Conservation (phyloP, 495 filamentous ascomycete genomes). For the Neurospora sp. region DNA sequence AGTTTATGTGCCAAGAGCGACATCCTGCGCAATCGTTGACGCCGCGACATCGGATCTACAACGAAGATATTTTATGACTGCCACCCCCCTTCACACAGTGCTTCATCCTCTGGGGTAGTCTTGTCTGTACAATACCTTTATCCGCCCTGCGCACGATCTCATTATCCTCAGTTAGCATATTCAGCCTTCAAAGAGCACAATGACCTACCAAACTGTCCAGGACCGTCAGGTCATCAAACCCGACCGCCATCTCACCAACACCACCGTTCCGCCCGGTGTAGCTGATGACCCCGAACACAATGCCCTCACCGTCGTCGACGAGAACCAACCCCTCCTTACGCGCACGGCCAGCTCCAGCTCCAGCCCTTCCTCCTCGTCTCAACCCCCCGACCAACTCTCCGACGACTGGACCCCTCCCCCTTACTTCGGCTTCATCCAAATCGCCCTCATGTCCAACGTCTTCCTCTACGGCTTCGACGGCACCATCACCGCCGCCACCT, state of each 20-base stretch:
- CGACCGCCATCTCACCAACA: not conserved
- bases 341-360: not conserved
- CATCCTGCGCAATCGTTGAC: not conserved
- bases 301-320: not conserved
- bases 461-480: conserved; percentile 57
- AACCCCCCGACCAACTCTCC: conserved; percentile 32
- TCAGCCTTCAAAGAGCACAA: not conserved
- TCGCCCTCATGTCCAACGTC: conserved; percentile 55
- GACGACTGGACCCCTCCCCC: conserved; percentile 26
- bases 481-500: conserved; percentile 57
- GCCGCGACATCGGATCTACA: not conserved
- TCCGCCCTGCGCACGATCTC: not conserved
- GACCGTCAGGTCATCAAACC: not conserved
- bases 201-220: not conserved
- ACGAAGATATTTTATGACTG: not conserved
- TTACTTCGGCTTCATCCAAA: conserved; percentile 36
- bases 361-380: not conserved
- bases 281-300: not conserved
- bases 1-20: not conserved
- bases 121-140: no score
- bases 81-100: accelerated
- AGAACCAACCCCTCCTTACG: not conserved
- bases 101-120: not conserved
- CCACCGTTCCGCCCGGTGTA: not conserved
- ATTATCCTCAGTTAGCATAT: not conserved